Percentiles rank a stretch among this genome's conserved stretches.
phyloP scores from a whole-genome alignment of 1,139 yeast genomes.

The Suhomyces guaymorum region DNA sequence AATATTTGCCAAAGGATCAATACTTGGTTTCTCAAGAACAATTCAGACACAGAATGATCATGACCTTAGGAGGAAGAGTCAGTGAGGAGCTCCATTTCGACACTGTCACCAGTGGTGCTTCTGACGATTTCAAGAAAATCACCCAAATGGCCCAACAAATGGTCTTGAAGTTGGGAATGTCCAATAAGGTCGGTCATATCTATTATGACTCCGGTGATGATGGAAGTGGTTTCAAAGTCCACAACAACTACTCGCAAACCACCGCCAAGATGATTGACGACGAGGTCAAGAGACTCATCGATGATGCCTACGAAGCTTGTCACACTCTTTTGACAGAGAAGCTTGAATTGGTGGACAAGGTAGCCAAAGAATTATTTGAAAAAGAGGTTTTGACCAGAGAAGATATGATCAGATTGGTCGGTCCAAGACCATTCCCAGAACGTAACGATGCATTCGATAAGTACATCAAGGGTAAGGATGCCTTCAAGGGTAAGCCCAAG shows the following conservation, averaged over 20 bases:
- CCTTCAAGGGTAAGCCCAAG: too few species aligned
- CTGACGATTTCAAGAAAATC: constrained; percentile 95
- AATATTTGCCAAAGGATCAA: constrained; percentile 92
- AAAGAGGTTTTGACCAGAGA: constrained; percentile 89
- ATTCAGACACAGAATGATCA: constrained; percentile 85
- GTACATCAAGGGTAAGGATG: constrained; percentile 54
- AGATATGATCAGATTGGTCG: constrained; percentile 84
- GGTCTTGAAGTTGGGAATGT: constrained; percentile 94
- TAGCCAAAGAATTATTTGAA: constrained; percentile 79
- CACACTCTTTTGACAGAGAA: constrained; percentile 64
- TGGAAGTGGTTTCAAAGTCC: constrained; percentile 52
- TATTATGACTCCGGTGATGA: constrained; percentile 59
- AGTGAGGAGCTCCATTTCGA: constrained; percentile 90
- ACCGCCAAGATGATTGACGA: constrained; percentile 79
- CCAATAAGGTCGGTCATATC: constrained; percentile 77
- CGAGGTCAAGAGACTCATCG: constrained; percentile 81
- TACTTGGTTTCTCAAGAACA: constrained; percentile 78
- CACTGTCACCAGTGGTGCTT: constrained; percentile 92
- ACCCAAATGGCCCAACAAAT: constrained; percentile 90
- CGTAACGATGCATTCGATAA: constrained; percentile 92
- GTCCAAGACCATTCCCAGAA: constrained; percentile 89
- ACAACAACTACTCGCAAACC: constrained; percentile 70
- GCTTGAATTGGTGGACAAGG: constrained; percentile 70
- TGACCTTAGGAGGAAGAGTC: constrained; percentile 97
- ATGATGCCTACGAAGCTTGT: constrained; percentile 75